Evolutionary conservation across 2,329 filamentous ascomycete species (phyloP), one percentile per base, ranked within the genome.

Genomic region (Dactylellina drechsleri): DNA sequence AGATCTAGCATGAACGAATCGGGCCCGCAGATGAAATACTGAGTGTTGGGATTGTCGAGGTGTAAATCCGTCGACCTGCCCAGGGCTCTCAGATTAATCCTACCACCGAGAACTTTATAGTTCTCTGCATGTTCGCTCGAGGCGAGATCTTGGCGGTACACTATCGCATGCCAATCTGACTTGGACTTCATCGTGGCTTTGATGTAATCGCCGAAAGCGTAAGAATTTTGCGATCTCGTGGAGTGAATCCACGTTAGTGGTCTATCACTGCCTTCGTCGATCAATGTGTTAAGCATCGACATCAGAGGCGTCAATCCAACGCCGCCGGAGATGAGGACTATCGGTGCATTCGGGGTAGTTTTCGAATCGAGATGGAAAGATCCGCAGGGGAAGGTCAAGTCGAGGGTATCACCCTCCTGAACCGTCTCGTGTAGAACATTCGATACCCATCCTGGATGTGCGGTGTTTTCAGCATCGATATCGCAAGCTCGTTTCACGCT

Each of bases 1-100:
- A 87, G 83, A 43, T 87, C 86, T 8, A 85, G 78, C 91, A 93
- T 93, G 83, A 92, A 93, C 6, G 81, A 80, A 73, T 85, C 84
- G 0, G 91, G 91, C 0, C 91, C 91, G 79, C 91, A 93, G 62
- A 92, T 82, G 78, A 87, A 93, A 81, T 92, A 93, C 79, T 88
- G 84, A 0, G 91, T 84, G 50, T 82, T 82, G 0, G 81, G 58
- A 77, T 90, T 83, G 18, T 84, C 82, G 0, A 89, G 80, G 77
- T 85, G 87, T n/a, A 93, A 82, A 53, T 87, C 83, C 0, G 82
- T 79, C 7, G 86, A 83, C 23, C 82, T 80, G 76, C 87, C 84
- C 43, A 92, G 80, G 65, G 83, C 84, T 36, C 83, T 81, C n/a
- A 93, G 80, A 68, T 88, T 84, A 15, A 91, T 82, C 6, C 87